Evolutionary conservation across 176 grass and related monocot genomes (phyloP), one percentile per base, ranked within the genome.

Genomic region (Oryza australiensis): DNA sequence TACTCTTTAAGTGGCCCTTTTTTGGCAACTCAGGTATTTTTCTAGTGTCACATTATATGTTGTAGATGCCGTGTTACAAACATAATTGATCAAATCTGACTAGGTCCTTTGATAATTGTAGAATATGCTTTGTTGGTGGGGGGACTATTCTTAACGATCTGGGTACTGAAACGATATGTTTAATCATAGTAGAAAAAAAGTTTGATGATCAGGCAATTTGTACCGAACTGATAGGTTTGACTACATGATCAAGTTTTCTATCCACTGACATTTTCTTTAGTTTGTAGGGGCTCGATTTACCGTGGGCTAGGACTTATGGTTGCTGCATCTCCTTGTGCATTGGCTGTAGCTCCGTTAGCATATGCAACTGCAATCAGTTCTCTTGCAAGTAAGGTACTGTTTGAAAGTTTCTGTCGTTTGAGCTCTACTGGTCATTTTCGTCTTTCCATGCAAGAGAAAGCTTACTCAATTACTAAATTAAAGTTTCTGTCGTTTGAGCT

Each of bases 321-420:
- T 64, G 95, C 95, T 86, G 95, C 92, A 82, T 98, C 95, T 86
- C 95, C 95, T 0, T 98, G 95, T 86, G 95, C 95, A 77, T 80
- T 98, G 86, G 95, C 95, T 33, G 95, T 94, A 83, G 92, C 95
- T 80, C 95, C 95, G 83, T 84, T 98, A 84, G 95, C 95, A 84
- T 98, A 98, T 88, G 92, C 95, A 16, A 98, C 88, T 73, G 95
- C 95, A 60, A 98, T 98, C 84, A 98, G 95, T 86, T 92, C 95
- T 55, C 94, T 94, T 72, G 95, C 95, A 79, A 94, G 88, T 79
- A 98, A 98, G 92, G 95, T 98, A 91, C 62, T 86, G 68, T 64
- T 84, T 67, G 1, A 75, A 79, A 16, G 34, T 68, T 86, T 55
- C 46, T 43, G 8, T 42, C 67, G 40, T 72, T 74, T 37, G 29